Percentiles rank a stretch among this genome's conserved stretches.
Conservation (phyloP, 1,284 basidiomycete genomes). For the Tylopilus orsonianus region DNA sequence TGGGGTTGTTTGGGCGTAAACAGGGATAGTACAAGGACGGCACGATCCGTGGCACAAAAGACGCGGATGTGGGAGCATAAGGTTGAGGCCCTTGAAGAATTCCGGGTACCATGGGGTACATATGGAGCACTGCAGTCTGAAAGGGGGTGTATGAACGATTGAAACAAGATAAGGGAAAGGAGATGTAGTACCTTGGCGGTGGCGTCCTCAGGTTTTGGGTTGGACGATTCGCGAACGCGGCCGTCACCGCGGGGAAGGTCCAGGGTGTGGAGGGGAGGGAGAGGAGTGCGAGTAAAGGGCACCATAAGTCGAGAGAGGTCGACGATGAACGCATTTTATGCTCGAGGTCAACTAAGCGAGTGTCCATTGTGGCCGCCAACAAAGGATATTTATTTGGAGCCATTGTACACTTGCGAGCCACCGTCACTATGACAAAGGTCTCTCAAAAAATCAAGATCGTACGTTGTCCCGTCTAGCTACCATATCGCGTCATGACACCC, state of each 20-base stretch:
- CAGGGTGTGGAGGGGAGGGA: slow-evolving; percentile 58
- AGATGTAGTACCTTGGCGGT: too few relatives aligned
- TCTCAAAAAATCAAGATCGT: slow-evolving; percentile 59
- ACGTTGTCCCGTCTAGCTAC: slow-evolving; percentile 21
- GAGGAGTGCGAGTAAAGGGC: slow-evolving; percentile 44
- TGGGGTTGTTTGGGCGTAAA: slow-evolving; percentile 20
- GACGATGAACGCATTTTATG: too few relatives aligned
- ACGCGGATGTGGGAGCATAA: background rate
- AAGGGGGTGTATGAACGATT: background rate
- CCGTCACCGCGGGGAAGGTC: slow-evolving; percentile 38
- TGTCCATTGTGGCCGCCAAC: too few relatives aligned
- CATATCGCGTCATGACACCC: slow-evolving; percentile 5
- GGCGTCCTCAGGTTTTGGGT: too few relatives aligned
- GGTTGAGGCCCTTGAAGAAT: slow-evolving; percentile 9
- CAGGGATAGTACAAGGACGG: too few relatives aligned
- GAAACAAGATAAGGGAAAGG: background rate
- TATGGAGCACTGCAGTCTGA: slow-evolving; percentile 6
- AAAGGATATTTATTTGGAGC: too few relatives aligned
- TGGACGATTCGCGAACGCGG: slow-evolving; percentile 26
- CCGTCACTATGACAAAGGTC: slow-evolving; percentile 48
- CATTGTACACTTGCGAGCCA: too few relatives aligned
- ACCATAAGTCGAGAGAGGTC: too few relatives aligned
- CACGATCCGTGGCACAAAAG: too few relatives aligned
- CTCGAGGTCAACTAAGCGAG: too few relatives aligned
- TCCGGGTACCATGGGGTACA: background rate